Evolutionary conservation across 345 rosid species (phyloP).

Genomic region (Adansonia digitata): DNA sequence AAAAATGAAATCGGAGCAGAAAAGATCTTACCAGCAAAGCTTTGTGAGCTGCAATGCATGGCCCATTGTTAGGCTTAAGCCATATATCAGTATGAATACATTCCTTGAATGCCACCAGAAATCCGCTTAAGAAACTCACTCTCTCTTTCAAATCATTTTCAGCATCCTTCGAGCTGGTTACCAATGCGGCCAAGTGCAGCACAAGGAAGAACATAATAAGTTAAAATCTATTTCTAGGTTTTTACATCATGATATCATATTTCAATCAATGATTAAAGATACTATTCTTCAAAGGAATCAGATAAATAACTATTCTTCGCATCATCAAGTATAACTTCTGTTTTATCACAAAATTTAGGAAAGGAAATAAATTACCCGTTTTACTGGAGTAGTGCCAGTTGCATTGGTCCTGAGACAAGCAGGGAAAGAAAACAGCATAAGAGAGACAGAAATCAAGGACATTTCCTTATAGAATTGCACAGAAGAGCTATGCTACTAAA

Average conservation of each 20-base stretch:
- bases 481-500: no score
- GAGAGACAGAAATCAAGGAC: neutral
- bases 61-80: slow-evolving; percentile 37
- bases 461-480: no score
- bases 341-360: neutral
- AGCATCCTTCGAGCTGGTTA: slow-evolving; percentile 17
- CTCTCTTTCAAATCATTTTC: slow-evolving; percentile 37
- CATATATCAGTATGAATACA: slow-evolving; percentile 40
- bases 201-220: neutral
- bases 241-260: no score
- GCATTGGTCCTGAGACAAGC: neutral
- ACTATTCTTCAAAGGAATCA: neutral
- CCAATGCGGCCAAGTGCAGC: neutral
- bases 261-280: no score
- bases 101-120: slow-evolving; percentile 27
- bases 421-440: neutral
- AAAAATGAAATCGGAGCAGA: neutral
- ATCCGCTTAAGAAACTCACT: slow-evolving; percentile 34
- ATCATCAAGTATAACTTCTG: no score
- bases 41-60: slow-evolving; percentile 45
- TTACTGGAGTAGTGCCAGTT: neutral
- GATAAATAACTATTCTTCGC: no score
- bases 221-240: neutral
- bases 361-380: neutral
- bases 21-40: slow-evolving; percentile 34